phyloP scores from a whole-genome alignment of 345 rosid species.

The Melastoma malabathricum region DNA sequence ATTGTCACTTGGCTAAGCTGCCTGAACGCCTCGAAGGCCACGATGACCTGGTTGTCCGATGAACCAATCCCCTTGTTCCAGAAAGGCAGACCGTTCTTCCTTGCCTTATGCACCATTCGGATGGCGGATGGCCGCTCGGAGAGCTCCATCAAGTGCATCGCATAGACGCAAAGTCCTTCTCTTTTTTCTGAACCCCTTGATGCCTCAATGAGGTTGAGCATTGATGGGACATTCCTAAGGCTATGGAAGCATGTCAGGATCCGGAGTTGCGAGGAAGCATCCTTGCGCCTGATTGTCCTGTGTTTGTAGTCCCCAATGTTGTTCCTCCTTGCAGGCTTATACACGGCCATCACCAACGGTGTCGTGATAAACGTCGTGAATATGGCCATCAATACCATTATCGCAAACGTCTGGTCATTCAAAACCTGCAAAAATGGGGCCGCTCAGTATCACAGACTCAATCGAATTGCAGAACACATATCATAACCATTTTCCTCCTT shows the following conservation, averaged over 20 bases:
- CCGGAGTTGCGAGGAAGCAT: conserved; percentile 29
- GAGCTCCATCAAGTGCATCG: conserved; percentile 89
- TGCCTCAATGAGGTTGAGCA: conserved; percentile 63
- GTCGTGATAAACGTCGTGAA: conserved; percentile 73
- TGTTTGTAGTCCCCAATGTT: conserved; percentile 29
- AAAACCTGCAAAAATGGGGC: conserved; percentile 32
- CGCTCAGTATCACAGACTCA: no score
- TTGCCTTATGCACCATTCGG: conserved; percentile 79
- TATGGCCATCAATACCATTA: conserved; percentile 72
- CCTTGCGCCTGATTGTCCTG: conserved; percentile 31
- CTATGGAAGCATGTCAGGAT: conserved; percentile 52
- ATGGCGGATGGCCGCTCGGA: conserved; percentile 83
- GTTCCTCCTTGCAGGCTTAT: conserved; percentile 38
- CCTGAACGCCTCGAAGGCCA: conserved; percentile 65
- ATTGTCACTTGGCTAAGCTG: conserved; percentile 50
- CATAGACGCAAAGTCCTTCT: conserved; percentile 62
- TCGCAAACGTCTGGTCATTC: conserved; percentile 69
- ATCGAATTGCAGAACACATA: not conserved
- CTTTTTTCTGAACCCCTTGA: conserved; percentile 65
- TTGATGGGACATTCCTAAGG: conserved; percentile 34
- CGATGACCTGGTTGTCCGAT: conserved; percentile 40
- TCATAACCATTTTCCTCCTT: not conserved
- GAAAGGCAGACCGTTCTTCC: conserved; percentile 70
- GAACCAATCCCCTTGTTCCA: conserved; percentile 54
- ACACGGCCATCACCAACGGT: conserved; percentile 49